A percentile compares a stretch with the other conserved stretches of the same genome.
Evolutionary conservation across 108 stramenopile species (phyloP).

Genomic region (Seminavis robusta): DNA sequence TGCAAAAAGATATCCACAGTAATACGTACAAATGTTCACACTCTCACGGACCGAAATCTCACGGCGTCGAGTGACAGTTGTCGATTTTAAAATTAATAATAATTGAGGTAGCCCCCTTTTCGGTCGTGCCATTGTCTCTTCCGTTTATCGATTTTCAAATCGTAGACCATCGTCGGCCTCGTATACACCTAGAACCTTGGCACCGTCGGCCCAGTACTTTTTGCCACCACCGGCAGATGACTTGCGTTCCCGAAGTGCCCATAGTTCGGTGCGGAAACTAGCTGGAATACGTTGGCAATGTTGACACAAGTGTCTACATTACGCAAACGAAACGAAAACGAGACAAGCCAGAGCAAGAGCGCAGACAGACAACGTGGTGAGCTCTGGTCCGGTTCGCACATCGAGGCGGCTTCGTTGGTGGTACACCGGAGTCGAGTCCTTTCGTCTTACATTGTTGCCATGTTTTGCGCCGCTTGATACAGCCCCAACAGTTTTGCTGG

Average conservation of each 20-base stretch:
- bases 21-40: too few relatives aligned
- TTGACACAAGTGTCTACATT: constrained; percentile 27
- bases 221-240: constrained; percentile 67
- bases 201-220: constrained; percentile 70
- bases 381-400: too few relatives aligned
- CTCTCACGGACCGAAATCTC: too few relatives aligned
- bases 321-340: too few relatives aligned
- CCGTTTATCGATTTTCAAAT: background rate
- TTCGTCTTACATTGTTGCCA: too few relatives aligned
- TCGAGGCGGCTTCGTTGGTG: too few relatives aligned
- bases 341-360: too few relatives aligned
- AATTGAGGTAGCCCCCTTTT: background rate
- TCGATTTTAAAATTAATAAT: background rate
- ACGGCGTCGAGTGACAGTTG: too few relatives aligned
- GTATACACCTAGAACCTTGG: constrained; percentile 21
- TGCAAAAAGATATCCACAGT: too few relatives aligned
- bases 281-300: constrained; percentile 26
- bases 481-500: constrained; percentile 29
- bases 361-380: too few relatives aligned
- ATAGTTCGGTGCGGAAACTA: constrained; percentile 30
- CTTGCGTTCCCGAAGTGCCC: constrained; percentile 35
- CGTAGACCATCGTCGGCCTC: constrained; percentile 20
- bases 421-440: too few relatives aligned
- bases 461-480: constrained; percentile 55
- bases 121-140: background rate